A percentile compares a stretch with the other conserved stretches of the same genome.
Conservation (phyloP, 2,329 filamentous ascomycete genomes). For the Eurotiales sp. region DNA sequence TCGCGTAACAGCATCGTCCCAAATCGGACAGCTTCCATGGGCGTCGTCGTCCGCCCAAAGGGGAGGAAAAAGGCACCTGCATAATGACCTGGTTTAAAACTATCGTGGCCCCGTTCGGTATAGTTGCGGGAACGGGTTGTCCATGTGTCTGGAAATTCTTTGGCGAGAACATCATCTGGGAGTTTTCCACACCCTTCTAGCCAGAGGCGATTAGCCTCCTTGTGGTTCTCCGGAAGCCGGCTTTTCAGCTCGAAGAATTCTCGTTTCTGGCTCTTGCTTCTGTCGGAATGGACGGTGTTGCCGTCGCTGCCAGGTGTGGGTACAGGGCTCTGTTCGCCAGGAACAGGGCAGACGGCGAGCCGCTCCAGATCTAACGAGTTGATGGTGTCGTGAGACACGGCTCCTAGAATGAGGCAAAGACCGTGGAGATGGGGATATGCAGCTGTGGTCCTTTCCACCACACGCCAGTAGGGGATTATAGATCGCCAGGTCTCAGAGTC, state of each 20-base stretch:
- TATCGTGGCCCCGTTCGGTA: constrained; percentile 33
- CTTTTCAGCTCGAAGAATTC: constrained; percentile 39
- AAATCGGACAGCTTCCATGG: constrained; percentile 45
- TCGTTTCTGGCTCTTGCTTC: constrained; percentile 34
- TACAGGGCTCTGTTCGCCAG: constrained; percentile 35
- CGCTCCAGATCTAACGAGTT: constrained; percentile 44
- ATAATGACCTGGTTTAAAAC: constrained; percentile 33
- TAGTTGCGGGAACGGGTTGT: constrained; percentile 35
- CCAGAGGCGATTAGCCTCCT: constrained; percentile 43
- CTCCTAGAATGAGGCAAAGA: constrained; percentile 45
- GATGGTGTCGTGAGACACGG: constrained; percentile 45
- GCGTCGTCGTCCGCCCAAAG: constrained; percentile 39
- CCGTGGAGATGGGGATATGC: constrained; percentile 40
- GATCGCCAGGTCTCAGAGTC: constrained; percentile 45
- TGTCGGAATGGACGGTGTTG: constrained; percentile 33
- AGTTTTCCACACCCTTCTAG: constrained; percentile 40
- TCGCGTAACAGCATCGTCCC: constrained; percentile 42
- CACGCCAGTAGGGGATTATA: constrained; percentile 46
- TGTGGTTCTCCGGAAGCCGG: constrained; percentile 38
- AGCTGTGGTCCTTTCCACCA: constrained; percentile 37
- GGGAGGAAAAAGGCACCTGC: constrained; percentile 40
- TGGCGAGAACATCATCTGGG: constrained; percentile 36
- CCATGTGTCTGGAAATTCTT: constrained; percentile 45
- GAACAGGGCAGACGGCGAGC: constrained; percentile 38
- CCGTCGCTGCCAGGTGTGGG: constrained; percentile 45